Base-by-base conservation (phyloP, 1,139 yeast genomes). In the Hanseniaspora sp. region DNA sequence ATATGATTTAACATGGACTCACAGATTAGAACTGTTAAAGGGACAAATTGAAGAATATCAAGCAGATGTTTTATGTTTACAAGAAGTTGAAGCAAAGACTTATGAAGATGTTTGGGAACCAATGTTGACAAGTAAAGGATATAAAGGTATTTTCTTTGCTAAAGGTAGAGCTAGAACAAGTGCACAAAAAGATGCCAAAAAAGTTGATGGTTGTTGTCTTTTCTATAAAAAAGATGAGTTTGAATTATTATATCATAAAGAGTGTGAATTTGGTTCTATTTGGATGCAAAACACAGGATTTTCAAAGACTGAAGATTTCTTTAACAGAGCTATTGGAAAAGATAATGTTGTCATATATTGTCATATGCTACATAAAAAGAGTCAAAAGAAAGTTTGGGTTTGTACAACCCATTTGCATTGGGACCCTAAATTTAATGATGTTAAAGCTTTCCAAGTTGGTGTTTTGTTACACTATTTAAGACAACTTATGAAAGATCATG, bases 371-470 rank as follows among this genome's bases (percentile, higher is more conserved):
- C 94, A 86, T 65, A 69, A 73, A 43, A 76, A 75, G 54, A 77
- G 90, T 11, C 90, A 90, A 11, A 86, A 83, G 65, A 76, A 78
- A 59, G 71, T 92, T 52, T 75, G 86, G 60, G 75, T 87, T 46
- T 88, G 85, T 3, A 92, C 90, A 63, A 90, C 98, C 0, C 99
- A 94, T 74, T 79, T 92, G 68, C 96, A 90, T 68, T 94, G 98
- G 97, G 97, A 92, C 71, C 98, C 98, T 9, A 88, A 87, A 49
- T 86, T 82, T 67, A 86, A 87, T 66, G 99, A 94, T 71, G 99
- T 94, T 57, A 94, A 94, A 69, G 80, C 96, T 8, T 83, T 94
- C 69, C 98, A 94, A 73, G 92, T 86, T 55, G 96, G 96, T 48
- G 83, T 92, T 48, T 73, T 94, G 59, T 72, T 94, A 65, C 97